These are phyloP conservation scores for Dactylellina parvicollis DNA, from an alignment of 2,329 filamentous ascomycete genomes.

Conservation along the genomic window DNA sequence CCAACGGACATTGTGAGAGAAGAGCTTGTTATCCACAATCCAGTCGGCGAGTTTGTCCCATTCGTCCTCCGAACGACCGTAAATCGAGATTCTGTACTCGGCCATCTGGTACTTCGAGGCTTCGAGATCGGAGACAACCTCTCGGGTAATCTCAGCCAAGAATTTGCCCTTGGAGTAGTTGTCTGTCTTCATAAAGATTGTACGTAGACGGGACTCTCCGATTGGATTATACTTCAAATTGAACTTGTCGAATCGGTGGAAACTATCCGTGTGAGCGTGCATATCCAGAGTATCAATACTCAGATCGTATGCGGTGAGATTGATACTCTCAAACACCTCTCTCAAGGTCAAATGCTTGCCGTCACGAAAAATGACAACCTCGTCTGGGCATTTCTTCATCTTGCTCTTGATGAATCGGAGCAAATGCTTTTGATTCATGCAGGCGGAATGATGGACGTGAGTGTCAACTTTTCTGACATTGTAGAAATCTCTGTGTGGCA, in stretches of 20 bases:
- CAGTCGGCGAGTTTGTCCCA: constrained; percentile 98
- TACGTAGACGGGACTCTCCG: constrained; percentile 90
- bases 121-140: constrained; percentile 95
- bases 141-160: constrained; percentile 95
- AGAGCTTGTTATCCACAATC: constrained; percentile 98
- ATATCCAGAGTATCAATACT: constrained; percentile 99
- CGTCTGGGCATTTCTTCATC: constrained; percentile 97
- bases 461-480: constrained; percentile 99
- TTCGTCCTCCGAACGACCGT: constrained; percentile 88
- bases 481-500: constrained; percentile 98
- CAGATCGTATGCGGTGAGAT: constrained; percentile 93
- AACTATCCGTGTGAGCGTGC: constrained; percentile 98
- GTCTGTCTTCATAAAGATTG: constrained; percentile 99
- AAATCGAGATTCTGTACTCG: constrained; percentile 98
- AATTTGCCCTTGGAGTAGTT: constrained; percentile 97
- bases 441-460: constrained; percentile 98
- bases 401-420: constrained; percentile 99
- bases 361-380: constrained; percentile 90
- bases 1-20: constrained; percentile 97
- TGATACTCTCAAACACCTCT: constrained; percentile 97
- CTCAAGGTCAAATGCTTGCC: constrained; percentile 88
- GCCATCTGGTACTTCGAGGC: constrained; percentile 99
- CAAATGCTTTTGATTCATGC: constrained; percentile 99
- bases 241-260: constrained; percentile 99
- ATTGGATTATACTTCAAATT: constrained; percentile 99